These are phyloP conservation scores for Verticillium nonalfalfae DNA, from an alignment of 2,329 filamentous ascomycete species.

Conservation along the genomic window DNA sequence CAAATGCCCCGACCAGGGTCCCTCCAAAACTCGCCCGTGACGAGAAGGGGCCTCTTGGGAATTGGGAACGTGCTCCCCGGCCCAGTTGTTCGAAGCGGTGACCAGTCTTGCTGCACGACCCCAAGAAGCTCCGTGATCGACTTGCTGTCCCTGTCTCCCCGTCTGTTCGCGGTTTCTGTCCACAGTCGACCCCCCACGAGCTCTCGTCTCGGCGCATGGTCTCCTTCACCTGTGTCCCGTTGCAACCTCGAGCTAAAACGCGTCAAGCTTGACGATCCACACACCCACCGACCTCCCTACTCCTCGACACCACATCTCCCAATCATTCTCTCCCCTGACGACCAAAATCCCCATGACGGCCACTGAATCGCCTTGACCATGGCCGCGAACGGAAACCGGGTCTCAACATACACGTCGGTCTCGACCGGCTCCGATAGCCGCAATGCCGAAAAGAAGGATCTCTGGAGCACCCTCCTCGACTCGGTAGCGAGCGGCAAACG, in stretches of 20 bases:
- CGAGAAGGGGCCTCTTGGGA: constrained; percentile 4
- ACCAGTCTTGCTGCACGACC: background rate
- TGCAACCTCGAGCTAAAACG: background rate
- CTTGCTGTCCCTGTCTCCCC: background rate
- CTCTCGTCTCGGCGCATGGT: background rate
- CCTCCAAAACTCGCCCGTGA: background rate
- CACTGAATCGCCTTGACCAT: constrained; percentile 23
- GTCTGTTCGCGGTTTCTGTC: background rate
- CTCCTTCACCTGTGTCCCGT: background rate
- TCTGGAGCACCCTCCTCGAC: constrained; percentile 93
- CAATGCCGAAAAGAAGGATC: constrained; percentile 72
- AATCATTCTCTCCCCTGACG: background rate
- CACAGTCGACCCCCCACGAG: background rate
- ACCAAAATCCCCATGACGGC: background rate
- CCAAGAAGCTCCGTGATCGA: background rate
- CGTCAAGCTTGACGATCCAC: background rate
- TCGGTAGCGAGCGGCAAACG: constrained; percentile 84
- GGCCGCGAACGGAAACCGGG: constrained; percentile 47
- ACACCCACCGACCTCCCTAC: background rate
- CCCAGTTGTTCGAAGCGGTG: background rate
- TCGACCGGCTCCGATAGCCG: constrained; percentile 48
- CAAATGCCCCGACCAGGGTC: constrained; percentile 6
- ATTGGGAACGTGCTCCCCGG: background rate
- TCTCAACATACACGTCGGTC: constrained; percentile 52
- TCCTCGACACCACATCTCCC: background rate